phyloP scores from a whole-genome alignment of 371 early-diverging fungal genomes.

The Circinella umbellata region DNA sequence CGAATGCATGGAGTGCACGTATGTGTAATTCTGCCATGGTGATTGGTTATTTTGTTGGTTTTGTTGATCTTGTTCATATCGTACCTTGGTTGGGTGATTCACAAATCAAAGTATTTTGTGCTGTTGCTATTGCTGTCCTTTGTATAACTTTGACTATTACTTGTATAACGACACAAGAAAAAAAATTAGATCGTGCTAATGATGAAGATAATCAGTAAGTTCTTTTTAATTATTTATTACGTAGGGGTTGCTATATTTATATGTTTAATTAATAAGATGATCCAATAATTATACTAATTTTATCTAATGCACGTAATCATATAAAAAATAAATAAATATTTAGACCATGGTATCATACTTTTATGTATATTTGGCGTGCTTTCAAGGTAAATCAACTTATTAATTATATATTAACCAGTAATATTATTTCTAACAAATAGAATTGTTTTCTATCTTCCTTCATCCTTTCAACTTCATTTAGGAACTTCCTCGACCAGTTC shows the following conservation, averaged over 20 bases:
- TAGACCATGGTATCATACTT: conserved; percentile 60
- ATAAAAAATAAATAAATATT: no score
- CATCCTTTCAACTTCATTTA: no score
- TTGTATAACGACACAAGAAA: conserved; percentile 62
- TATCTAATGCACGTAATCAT: no score
- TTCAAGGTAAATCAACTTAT: conserved; percentile 21
- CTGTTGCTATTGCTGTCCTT: conserved; percentile 65
- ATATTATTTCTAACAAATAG: no score
- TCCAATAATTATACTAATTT: no score
- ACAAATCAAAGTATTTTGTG: conserved; percentile 72
- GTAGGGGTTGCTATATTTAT: no score
- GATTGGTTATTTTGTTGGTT: conserved; percentile 72
- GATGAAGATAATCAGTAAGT: conserved; percentile 27
- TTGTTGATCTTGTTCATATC: conserved; percentile 65
- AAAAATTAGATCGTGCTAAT: conserved; percentile 31
- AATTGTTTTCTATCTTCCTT: no score
- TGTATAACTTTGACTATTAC: conserved; percentile 53
- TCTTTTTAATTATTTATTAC: neutral
- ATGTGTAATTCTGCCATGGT: conserved; percentile 78
- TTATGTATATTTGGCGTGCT: conserved; percentile 63
- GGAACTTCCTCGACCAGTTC: conserved; percentile 57
- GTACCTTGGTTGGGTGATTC: conserved; percentile 67
- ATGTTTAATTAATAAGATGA: no score
- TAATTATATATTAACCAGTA: no score
- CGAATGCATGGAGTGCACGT: conserved; percentile 79